These are phyloP conservation scores for Pisolithus thermaeus DNA, from an alignment of 1,284 basidiomycete genomes.

Conservation along the genomic window DNA sequence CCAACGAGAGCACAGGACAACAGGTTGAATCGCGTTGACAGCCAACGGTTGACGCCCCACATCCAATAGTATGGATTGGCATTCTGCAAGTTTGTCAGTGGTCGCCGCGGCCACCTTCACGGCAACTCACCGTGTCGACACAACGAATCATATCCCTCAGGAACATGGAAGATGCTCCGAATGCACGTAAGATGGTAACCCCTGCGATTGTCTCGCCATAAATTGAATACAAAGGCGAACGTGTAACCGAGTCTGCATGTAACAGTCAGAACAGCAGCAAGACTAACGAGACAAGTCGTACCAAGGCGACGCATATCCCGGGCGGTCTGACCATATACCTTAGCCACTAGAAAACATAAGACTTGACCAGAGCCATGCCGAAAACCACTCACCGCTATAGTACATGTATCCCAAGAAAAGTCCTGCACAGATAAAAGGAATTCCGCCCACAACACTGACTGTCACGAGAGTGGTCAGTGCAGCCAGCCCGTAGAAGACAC, in stretches of 20 bases:
- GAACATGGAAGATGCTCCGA: constrained; percentile 83
- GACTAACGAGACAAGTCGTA: constrained; percentile 19
- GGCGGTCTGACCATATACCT: constrained; percentile 79
- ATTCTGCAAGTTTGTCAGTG: constrained; percentile 42
- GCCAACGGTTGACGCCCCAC: constrained; percentile 84
- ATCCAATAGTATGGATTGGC: constrained; percentile 75
- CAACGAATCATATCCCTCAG: constrained; percentile 81
- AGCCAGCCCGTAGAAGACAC: constrained; percentile 55
- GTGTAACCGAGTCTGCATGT: constrained; percentile 76
- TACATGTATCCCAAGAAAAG: constrained; percentile 60
- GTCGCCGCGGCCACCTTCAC: neutral
- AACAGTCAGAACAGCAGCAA: neutral
- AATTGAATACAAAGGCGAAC: constrained; percentile 88
- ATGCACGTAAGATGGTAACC: constrained; percentile 83
- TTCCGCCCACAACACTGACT: constrained; percentile 78
- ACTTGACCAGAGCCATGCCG: neutral
- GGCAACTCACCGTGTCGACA: constrained; percentile 64
- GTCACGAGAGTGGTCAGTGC: constrained; percentile 66
- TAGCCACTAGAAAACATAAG: constrained; percentile 32
- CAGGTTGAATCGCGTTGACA: constrained; percentile 79
- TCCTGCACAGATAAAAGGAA: constrained; percentile 63
- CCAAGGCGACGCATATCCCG: constrained; percentile 85
- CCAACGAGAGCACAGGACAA: constrained; percentile 72
- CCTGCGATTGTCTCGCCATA: constrained; percentile 89
- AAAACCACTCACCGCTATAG: constrained; percentile 50